Conservation (phyloP, 2,329 filamentous ascomycete genomes). For the Arthroderma uncinatum region DNA sequence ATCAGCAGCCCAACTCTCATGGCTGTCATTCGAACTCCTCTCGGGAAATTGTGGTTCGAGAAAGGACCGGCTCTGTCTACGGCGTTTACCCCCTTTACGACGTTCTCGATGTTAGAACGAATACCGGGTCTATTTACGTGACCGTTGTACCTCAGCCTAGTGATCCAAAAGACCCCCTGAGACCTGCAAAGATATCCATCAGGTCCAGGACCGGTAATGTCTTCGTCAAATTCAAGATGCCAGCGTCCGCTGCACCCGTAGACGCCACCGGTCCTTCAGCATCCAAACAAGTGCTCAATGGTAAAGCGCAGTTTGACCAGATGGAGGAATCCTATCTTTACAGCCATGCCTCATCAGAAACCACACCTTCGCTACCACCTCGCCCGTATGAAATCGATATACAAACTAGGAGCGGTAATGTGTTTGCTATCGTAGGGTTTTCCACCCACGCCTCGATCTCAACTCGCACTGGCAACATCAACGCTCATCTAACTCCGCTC, state of each 20-base stretch:
- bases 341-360: neutral
- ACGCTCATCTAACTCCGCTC: constrained; percentile 39
- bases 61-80: constrained; percentile 16
- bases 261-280: neutral
- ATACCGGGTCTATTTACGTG: constrained; percentile 22
- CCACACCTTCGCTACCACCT: constrained; percentile 10
- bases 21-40: neutral
- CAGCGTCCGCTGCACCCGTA: neutral
- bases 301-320: neutral
- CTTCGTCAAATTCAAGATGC: constrained; percentile 18
- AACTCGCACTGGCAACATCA: constrained; percentile 39
- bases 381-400: constrained; percentile 23
- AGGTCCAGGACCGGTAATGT: constrained; percentile 21
- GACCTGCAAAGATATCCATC: constrained; percentile 23
- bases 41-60: constrained; percentile 17
- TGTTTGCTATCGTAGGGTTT: constrained; percentile 37
- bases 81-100: constrained; percentile 26
- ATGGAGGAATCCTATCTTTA: neutral
- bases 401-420: constrained; percentile 20
- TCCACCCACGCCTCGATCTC: constrained; percentile 37
- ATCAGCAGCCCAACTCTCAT: neutral
- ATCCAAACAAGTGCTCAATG: neutral
- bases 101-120: constrained; percentile 23
- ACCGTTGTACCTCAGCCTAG: constrained; percentile 25
- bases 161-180: constrained; percentile 17